These are phyloP conservation scores for Hypomyces perniciosus DNA, from an alignment of 2,329 filamentous ascomycete species.

Conservation along the genomic window DNA sequence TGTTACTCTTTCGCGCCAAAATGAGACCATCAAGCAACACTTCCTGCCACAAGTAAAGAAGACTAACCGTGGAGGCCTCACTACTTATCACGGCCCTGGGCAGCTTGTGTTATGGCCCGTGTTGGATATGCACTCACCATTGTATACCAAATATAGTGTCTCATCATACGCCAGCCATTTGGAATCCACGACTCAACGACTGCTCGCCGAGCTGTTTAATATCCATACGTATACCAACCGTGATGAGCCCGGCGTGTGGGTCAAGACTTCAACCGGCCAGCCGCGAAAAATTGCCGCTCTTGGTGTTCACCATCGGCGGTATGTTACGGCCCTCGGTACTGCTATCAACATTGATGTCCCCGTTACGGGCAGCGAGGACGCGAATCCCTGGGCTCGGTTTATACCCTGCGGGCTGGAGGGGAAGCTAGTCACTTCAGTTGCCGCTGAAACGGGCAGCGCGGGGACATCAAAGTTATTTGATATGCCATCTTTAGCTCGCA, in stretches of 20 bases:
- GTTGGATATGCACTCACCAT: slow-evolving; percentile 62
- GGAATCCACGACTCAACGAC: slow-evolving; percentile 67
- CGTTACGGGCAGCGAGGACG: slow-evolving; percentile 28
- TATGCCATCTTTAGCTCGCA: slow-evolving; percentile 23
- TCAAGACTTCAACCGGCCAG: slow-evolving; percentile 27
- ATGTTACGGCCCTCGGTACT: slow-evolving; percentile 79
- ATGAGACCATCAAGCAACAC: slow-evolving; percentile 24
- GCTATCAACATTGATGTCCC: slow-evolving; percentile 71
- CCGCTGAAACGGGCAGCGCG: slow-evolving; percentile 39
- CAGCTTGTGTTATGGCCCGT: slow-evolving; percentile 92
- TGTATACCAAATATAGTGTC: slow-evolving; percentile 57
- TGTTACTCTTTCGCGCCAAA: slow-evolving; percentile 21
- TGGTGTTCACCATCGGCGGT: slow-evolving; percentile 82
- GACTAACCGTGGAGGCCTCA: slow-evolving; percentile 79
- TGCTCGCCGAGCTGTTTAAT: slow-evolving; percentile 51
- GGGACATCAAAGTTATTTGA: slow-evolving; percentile 19
- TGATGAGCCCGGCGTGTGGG: slow-evolving; percentile 85
- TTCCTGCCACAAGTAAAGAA: slow-evolving; percentile 57
- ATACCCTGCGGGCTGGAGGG: slow-evolving; percentile 85
- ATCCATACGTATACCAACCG: slow-evolving; percentile 54
- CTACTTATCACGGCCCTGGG: slow-evolving; percentile 91
- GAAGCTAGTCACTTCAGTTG: slow-evolving; percentile 70
- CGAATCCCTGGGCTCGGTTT: slow-evolving; percentile 62
- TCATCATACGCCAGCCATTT: slow-evolving; percentile 72
- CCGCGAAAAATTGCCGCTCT: slow-evolving; percentile 77